Percentiles rank a stretch among this genome's conserved stretches.
These are phyloP conservation scores for Posidonia australis DNA, from an alignment of 106 monocot genomes.

Conservation along the genomic window DNA sequence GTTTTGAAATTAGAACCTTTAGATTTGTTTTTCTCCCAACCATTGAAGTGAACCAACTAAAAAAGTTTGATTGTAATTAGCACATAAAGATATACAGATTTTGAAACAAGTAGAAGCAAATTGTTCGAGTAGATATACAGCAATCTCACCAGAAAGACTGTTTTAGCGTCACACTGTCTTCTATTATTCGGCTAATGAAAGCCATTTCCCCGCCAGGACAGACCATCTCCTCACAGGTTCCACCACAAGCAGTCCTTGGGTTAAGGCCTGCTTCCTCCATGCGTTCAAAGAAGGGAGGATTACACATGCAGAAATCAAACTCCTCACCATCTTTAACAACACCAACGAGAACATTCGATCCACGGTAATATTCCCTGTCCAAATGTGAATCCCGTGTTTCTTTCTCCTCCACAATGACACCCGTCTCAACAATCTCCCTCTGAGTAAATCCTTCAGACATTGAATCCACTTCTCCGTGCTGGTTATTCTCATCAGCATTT, in stretches of 20 bases:
- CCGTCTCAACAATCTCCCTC: neutral
- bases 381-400: neutral
- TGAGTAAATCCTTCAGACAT: neutral
- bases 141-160: slow-evolving; percentile 47
- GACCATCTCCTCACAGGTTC: slow-evolving; percentile 80
- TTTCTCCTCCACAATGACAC: neutral
- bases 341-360: slow-evolving; percentile 46
- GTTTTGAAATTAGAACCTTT: slow-evolving; percentile 64
- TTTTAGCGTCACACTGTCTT: slow-evolving; percentile 75
- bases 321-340: slow-evolving; percentile 66
- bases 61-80: neutral
- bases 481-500: slow-evolving; percentile 26
- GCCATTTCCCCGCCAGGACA: slow-evolving; percentile 77
- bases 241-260: slow-evolving; percentile 85
- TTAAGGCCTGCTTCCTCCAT: slow-evolving; percentile 77
- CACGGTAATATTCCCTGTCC: neutral
- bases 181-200: slow-evolving; percentile 71
- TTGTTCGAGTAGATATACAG: neutral
- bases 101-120: neutral
- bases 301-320: slow-evolving; percentile 99
- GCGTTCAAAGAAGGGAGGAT: slow-evolving; percentile 91
- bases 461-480: neutral
- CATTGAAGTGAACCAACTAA: slow-evolving; percentile 98
- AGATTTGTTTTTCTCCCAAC: slow-evolving; percentile 81
- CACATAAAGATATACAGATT: neutral